Evolutionary conservation across 78 protist genomes (phyloP).

Genomic region (Emiliania huxleyi): DNA sequence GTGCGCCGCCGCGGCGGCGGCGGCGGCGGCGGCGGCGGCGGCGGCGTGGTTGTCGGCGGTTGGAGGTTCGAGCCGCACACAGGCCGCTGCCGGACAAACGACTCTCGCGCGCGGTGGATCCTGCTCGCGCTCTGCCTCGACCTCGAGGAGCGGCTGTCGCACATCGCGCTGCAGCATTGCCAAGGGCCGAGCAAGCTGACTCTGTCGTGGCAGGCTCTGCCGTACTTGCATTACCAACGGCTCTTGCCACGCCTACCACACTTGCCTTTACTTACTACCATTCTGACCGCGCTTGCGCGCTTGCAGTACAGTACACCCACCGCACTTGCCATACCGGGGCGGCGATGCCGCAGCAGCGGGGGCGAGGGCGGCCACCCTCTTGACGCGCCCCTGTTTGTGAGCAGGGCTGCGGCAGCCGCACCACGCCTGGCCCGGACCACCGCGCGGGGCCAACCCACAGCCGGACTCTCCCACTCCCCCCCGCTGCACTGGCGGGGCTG

Average conservation of each 20-base stretch:
- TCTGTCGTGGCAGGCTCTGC: not conserved
- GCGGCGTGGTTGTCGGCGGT: not conserved
- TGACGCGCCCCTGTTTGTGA: too few relatives aligned
- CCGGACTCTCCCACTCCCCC: not conserved
- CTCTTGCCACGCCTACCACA: too few relatives aligned
- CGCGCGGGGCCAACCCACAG: not conserved
- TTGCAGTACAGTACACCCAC: too few relatives aligned
- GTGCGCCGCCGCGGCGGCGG: not conserved
- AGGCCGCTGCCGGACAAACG: not conserved
- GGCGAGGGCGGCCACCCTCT: too few relatives aligned
- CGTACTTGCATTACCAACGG: too few relatives aligned
- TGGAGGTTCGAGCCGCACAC: not conserved
- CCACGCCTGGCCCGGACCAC: not conserved
- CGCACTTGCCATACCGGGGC: too few relatives aligned
- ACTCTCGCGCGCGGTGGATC: not conserved
- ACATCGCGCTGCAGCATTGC: not conserved
- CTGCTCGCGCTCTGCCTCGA: slow-evolving; percentile 21
- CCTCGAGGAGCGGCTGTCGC: not conserved
- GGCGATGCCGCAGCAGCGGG: too few relatives aligned
- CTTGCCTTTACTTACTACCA: too few relatives aligned
- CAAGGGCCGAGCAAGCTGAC: not conserved
- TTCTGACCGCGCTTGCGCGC: too few relatives aligned
- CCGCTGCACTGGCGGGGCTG: too few relatives aligned
- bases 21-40: not conserved
- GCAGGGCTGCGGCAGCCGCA: not conserved